These are phyloP conservation scores for Didymella lethalis DNA, from an alignment of 2,329 filamentous ascomycete genomes.

Conservation along the genomic window DNA sequence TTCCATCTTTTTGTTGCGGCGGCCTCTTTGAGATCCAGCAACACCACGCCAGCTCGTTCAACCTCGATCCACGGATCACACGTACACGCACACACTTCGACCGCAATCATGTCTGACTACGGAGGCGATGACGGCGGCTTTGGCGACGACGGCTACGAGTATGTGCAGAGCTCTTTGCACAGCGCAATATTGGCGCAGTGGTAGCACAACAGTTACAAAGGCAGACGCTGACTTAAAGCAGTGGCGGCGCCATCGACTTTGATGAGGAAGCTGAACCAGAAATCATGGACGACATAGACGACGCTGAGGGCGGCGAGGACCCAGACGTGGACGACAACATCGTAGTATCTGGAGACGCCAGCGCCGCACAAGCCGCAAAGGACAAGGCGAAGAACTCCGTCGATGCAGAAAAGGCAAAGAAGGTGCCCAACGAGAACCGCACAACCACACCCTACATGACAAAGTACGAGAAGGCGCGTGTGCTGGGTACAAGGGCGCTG, in stretches of 20 bases:
- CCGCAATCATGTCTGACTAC: conserved; percentile 56
- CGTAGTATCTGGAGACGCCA: conserved; percentile 61
- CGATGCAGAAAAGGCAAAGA: conserved; percentile 74
- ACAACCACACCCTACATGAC: conserved; percentile 99
- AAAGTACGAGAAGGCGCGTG: conserved; percentile 95
- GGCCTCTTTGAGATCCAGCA: conserved; percentile 24
- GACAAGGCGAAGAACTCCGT: conserved; percentile 62
- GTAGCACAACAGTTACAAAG: background rate
- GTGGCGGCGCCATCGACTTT: conserved; percentile 57
- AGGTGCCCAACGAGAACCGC: conserved; percentile 86
- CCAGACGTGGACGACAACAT: conserved; percentile 53
- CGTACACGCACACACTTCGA: background rate
- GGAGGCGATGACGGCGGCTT: conserved; percentile 52
- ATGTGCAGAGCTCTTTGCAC: conserved; percentile 26
- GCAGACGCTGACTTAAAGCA: conserved; percentile 28
- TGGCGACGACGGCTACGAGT: conserved; percentile 44
- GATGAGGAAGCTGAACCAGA: conserved; percentile 67
- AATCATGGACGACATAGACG: conserved; percentile 71
- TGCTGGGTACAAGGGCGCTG: conserved; percentile 89
- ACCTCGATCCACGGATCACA: conserved; percentile 3
- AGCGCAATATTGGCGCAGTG: conserved; percentile 23
- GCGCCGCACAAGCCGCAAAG: conserved; percentile 55
- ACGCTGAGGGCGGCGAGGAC: conserved; percentile 52
- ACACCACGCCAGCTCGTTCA: conserved; percentile 4
- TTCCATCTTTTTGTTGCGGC: conserved; percentile 30